These are phyloP conservation scores for Fistulinella cinereoalba DNA, from an alignment of 1,284 basidiomycete species.

Conservation along the genomic window DNA sequence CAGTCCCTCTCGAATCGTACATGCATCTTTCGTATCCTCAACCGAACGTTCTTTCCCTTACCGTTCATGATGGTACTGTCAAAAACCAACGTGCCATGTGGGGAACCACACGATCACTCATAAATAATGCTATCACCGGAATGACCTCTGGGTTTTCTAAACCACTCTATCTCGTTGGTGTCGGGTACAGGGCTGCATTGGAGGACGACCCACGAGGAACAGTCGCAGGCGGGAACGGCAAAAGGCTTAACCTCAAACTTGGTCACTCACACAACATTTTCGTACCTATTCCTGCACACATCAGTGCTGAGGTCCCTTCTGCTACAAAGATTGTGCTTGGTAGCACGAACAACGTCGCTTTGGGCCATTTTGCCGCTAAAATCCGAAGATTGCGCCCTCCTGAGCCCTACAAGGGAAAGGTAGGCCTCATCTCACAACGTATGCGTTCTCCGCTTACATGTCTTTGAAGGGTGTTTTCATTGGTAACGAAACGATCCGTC, in stretches of 20 bases:
- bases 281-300: slow-evolving; percentile 77
- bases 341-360: slow-evolving; percentile 71
- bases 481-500: slow-evolving; percentile 82
- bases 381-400: slow-evolving; percentile 85
- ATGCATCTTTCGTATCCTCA: slow-evolving; percentile 59
- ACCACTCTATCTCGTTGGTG: slow-evolving; percentile 87
- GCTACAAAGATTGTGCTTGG: slow-evolving; percentile 68
- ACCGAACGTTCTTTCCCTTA: slow-evolving; percentile 51
- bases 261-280: slow-evolving; percentile 89
- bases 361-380: slow-evolving; percentile 87
- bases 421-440: slow-evolving; percentile 38
- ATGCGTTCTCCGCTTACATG: slow-evolving; percentile 9
- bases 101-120: slow-evolving; percentile 89
- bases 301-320: slow-evolving; percentile 71
- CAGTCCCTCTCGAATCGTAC: slow-evolving; percentile 67
- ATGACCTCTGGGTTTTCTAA: slow-evolving; percentile 87
- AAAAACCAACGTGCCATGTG: slow-evolving; percentile 87
- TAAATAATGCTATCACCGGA: slow-evolving; percentile 87
- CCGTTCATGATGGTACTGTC: slow-evolving; percentile 66
- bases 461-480: slow-evolving; percentile 81
- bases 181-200: slow-evolving; percentile 88
- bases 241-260: slow-evolving; percentile 82
- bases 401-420: slow-evolving; percentile 98
- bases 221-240: slow-evolving; percentile 53
- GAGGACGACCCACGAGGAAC: slow-evolving; percentile 80